Conservation (phyloP, 1,284 basidiomycete genomes). For the Mycena citricolor region DNA sequence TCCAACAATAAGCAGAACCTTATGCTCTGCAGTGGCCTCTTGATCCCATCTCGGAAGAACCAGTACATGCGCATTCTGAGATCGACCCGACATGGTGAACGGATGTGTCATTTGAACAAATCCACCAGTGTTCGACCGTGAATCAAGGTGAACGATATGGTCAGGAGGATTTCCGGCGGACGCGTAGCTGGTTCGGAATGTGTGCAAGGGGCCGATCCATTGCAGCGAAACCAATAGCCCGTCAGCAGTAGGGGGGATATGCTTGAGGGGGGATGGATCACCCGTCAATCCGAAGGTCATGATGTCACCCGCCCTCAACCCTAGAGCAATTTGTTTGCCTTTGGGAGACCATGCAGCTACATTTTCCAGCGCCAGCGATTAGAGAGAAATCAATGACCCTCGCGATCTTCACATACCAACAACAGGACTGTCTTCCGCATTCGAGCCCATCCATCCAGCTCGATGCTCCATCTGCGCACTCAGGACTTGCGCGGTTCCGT, state of each 20-base stretch:
- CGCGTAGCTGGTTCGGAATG: slow-evolving; percentile 70
- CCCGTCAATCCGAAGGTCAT: slow-evolving; percentile 66
- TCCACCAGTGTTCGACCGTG: slow-evolving; percentile 52
- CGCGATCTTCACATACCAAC: slow-evolving; percentile 61
- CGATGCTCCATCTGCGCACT: slow-evolving; percentile 54
- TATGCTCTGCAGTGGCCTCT: slow-evolving; percentile 31
- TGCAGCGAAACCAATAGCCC: slow-evolving; percentile 54
- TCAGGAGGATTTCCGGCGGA: slow-evolving; percentile 57
- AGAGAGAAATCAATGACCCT: too few species aligned
- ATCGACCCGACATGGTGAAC: slow-evolving; percentile 52
- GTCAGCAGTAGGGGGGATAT: slow-evolving; percentile 57
- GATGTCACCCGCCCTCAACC: slow-evolving; percentile 70
- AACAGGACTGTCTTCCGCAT: slow-evolving; percentile 51
- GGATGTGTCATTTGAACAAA: slow-evolving; percentile 53
- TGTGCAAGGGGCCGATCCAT: slow-evolving; percentile 73
- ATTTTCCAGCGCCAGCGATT: too few species aligned
- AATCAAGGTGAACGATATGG: slow-evolving; percentile 60
- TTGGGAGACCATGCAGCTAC: slow-evolving; percentile 83
- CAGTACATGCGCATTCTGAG: slow-evolving; percentile 55
- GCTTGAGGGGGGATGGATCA: slow-evolving; percentile 53
- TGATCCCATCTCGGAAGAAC: slow-evolving; percentile 45
- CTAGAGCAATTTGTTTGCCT: slow-evolving; percentile 83
- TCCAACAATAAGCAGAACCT: slow-evolving; percentile 61
- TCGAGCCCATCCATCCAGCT: slow-evolving; percentile 61
- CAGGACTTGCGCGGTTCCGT: slow-evolving; percentile 55